Evolutionary conservation across 805 yeast species (phyloP).

Genomic region (Ogataea nakhonphanomensis): DNA sequence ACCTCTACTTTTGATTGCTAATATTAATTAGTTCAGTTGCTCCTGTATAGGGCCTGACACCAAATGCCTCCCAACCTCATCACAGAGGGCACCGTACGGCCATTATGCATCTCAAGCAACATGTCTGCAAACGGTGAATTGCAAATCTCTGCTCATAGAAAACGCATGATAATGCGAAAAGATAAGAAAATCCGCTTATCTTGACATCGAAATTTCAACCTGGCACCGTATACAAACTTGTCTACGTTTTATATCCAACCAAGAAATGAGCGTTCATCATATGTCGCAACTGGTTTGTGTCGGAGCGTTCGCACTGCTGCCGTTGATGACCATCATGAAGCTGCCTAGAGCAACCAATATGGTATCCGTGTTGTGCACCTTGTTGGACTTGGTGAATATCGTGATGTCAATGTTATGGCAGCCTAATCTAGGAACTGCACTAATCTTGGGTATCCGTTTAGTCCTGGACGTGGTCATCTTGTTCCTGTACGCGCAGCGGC

Average conservation of each 20-base stretch:
- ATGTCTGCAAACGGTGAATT: too few species aligned
- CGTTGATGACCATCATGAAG: neutral
- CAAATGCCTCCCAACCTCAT: too few species aligned
- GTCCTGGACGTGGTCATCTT: neutral
- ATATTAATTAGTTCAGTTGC: too few species aligned
- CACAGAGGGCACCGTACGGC: too few species aligned
- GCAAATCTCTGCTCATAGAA: too few species aligned
- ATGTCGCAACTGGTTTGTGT: neutral
- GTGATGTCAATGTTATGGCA: neutral
- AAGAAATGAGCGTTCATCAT: neutral
- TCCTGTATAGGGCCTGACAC: too few species aligned
- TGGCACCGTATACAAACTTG: neutral
- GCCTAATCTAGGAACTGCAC: neutral
- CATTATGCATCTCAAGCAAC: too few species aligned
- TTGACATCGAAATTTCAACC: conserved; percentile 1
- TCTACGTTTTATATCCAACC: neutral
- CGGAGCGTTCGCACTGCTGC: conserved; percentile 3
- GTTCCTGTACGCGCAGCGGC: neutral
- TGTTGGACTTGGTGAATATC: conserved; percentile 2
- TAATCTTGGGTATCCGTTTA: neutral
- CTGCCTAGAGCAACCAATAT: neutral
- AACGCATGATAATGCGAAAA: conserved; percentile 11
- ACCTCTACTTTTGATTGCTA: too few species aligned
- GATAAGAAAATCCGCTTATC: conserved; percentile 5
- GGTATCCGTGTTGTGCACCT: neutral